phyloP scores from a whole-genome alignment of 2,329 filamentous ascomycete genomes.

The Trichoderma polysporum region DNA sequence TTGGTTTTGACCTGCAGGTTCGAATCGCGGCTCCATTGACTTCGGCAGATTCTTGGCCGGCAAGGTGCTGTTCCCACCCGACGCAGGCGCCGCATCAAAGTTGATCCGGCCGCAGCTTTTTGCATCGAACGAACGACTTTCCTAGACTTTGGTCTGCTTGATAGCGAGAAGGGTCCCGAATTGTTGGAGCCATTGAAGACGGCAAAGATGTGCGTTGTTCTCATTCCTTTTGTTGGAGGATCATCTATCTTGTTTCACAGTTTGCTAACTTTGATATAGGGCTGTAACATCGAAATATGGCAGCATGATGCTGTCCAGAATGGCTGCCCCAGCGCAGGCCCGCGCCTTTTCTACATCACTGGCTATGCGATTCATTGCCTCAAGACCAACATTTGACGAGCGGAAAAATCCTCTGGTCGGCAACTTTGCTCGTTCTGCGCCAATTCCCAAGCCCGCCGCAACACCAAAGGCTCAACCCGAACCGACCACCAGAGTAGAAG shows the following conservation, averaged over 20 bases:
- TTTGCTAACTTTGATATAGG: slow-evolving; percentile 26
- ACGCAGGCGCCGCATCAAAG: slow-evolving; percentile 28
- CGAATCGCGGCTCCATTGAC: slow-evolving; percentile 13
- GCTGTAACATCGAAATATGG: slow-evolving; percentile 30
- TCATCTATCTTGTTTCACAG: background rate
- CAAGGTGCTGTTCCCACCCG: background rate
- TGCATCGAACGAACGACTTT: slow-evolving; percentile 10
- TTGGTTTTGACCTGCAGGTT: slow-evolving; percentile 4
- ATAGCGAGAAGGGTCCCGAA: background rate
- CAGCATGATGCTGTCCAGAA: slow-evolving; percentile 35
- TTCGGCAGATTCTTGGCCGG: background rate
- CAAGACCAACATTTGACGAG: slow-evolving; percentile 15
- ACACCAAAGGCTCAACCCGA: slow-evolving; percentile 22
- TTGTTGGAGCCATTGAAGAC: slow-evolving; percentile 13
- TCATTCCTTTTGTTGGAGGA: too few species aligned
- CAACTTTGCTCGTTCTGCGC: slow-evolving; percentile 25
- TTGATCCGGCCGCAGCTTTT: slow-evolving; percentile 31
- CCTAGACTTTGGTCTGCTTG: background rate
- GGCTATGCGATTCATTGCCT: slow-evolving; percentile 28
- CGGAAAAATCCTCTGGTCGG: slow-evolving; percentile 36
- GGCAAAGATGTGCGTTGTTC: slow-evolving; percentile 10
- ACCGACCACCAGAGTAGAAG: background rate
- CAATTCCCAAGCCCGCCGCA: slow-evolving; percentile 14
- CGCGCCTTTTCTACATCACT: slow-evolving; percentile 37
- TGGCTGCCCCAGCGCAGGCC: slow-evolving; percentile 27